Evolutionary conservation across 1,139 yeast genomes (phyloP), one percentile per base, ranked within the genome.

Genomic region (Saccharomyces hybrid): DNA sequence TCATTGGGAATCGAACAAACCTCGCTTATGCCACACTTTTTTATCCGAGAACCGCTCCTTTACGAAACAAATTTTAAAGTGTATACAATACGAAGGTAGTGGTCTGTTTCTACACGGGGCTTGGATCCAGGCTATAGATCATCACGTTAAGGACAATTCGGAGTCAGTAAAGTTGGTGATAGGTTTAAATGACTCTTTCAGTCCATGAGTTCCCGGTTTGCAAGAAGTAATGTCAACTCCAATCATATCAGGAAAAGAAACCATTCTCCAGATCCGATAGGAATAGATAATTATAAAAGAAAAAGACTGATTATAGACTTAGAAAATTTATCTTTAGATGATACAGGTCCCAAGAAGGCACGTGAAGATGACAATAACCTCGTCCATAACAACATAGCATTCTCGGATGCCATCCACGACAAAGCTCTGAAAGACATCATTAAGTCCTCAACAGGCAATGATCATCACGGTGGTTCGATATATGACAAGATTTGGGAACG

Each of bases 261-360:
- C 5, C 67, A 59, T 48, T 58, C 65, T 50, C 63, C 68, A 13
- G 68, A 65, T 51, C 34, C 52, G 2, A 55, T 58, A 14, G 68
- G 66, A n/a, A 60, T 65, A 11, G 56, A 59, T n/a, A 62, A 65
- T 48, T 67, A 67, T 54, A 68, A 68, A 56, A 60, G 66, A 42
- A 64, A 59, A 34, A 54, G 63, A 48, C 54, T 68, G 32, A 56
- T 68, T 11, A 59, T 59, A 32, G 72, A 68, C 57, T 58, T 68
- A 32, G 68, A 64, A 41, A 65, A 59, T 30, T 52, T 68, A 30
- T 58, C 61, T 14, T 49, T 65, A 13, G 48, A 53, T 25, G 62
- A 61, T 23, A 27, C 31, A 54, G 26, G 54, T 50, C 6, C 38
- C 52, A 20, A 20, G 20, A 20, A 20, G 20, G 20, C 20, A 20